These are phyloP conservation scores for Plantago ovata DNA, from an alignment of 257 asterid genomes.

Conservation along the genomic window DNA sequence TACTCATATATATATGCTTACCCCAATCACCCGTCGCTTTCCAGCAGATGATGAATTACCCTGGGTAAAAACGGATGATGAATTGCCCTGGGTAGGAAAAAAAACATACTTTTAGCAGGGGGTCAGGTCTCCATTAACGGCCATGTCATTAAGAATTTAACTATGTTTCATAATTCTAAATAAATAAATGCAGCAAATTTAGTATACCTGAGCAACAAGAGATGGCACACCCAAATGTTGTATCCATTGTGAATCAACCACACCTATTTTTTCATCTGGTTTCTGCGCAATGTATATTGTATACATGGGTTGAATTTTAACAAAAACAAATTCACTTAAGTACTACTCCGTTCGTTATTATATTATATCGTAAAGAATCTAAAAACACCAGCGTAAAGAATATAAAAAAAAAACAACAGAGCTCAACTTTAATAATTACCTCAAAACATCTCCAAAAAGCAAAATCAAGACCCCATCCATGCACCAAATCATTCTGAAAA, in stretches of 20 bases:
- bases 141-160: too few relatives aligned
- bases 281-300: too few relatives aligned
- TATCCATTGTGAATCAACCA: slow-evolving; percentile 55
- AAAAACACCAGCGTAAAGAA: too few relatives aligned
- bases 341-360: too few relatives aligned
- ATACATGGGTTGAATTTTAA: neutral
- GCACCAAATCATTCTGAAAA: slow-evolving; percentile 48
- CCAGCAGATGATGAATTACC: slow-evolving; percentile 4
- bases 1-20: slow-evolving; percentile 7
- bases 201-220: slow-evolving; percentile 29
- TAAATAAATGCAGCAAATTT: too few relatives aligned
- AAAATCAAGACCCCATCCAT: slow-evolving; percentile 54
- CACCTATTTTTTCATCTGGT: slow-evolving; percentile 39
- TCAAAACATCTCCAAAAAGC: slow-evolving; percentile 47
- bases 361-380: too few relatives aligned
- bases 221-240: slow-evolving; percentile 42
- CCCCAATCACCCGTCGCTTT: slow-evolving; percentile 22
- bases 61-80: too few relatives aligned
- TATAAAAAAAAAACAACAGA: too few relatives aligned
- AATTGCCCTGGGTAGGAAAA: slow-evolving; percentile 20
- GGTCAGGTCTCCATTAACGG: too few relatives aligned
- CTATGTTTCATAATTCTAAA: too few relatives aligned
- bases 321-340: too few relatives aligned
- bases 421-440: slow-evolving; percentile 17
- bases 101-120: neutral